These are phyloP conservation scores for Fusarium lyarnte DNA, from an alignment of 2,329 filamentous ascomycete species.

Conservation along the genomic window DNA sequence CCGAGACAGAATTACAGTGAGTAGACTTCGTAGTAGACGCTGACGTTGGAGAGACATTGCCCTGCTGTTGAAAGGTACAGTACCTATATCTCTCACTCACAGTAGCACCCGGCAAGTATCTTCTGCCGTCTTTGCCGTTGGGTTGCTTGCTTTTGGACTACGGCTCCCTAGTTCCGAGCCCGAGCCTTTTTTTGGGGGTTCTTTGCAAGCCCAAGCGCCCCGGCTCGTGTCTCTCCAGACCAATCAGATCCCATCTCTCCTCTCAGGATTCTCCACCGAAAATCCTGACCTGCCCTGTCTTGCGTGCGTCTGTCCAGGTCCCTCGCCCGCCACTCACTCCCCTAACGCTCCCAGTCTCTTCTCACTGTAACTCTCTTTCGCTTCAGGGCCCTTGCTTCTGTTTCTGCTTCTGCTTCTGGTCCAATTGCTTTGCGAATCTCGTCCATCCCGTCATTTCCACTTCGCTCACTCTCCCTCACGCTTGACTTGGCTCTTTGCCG, in stretches of 20 bases:
- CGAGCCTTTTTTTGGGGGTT: conserved; percentile 13
- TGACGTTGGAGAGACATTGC: neutral
- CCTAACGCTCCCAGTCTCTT: neutral
- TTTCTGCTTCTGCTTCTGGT: neutral
- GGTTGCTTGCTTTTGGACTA: conserved; percentile 31
- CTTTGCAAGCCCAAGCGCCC: conserved; percentile 8
- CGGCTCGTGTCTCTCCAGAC: neutral
- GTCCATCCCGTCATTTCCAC: conserved; percentile 18
- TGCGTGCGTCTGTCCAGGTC: conserved; percentile 5
- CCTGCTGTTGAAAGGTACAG: neutral
- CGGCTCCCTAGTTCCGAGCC: conserved; percentile 42
- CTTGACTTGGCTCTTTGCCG: conserved; percentile 17
- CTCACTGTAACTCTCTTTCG: conserved; percentile 5
- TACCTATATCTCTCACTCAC: neutral
- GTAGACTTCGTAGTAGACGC: neutral
- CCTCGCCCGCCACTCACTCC: conserved; percentile 6
- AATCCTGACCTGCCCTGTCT: conserved; percentile 33
- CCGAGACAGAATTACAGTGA: neutral
- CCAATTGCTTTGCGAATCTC: conserved; percentile 3
- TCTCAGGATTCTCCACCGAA: conserved; percentile 22
- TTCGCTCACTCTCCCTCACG: neutral
- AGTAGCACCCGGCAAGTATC: neutral
- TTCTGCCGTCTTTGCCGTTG: conserved; percentile 41
- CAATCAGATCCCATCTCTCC: conserved; percentile 4
- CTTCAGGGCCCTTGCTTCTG: conserved; percentile 12